Evolutionary conservation across 768 basidiomycete species (phyloP).

Genomic region (Psilocybe tampanensis): DNA sequence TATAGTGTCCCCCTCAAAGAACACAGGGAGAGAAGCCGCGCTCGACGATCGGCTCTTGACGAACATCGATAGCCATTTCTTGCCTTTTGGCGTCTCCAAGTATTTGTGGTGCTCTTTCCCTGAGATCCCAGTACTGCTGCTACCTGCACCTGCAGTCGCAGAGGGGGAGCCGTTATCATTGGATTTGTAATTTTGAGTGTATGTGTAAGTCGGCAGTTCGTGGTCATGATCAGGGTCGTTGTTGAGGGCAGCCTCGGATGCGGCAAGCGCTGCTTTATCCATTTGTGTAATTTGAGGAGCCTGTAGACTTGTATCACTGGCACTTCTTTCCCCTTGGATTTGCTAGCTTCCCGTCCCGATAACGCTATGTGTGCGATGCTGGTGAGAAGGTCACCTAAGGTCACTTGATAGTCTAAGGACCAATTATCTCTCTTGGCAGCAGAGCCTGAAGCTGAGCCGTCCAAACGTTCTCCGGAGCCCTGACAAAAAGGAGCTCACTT

Average conservation of each 20-base stretch:
- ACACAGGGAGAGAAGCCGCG: constrained; percentile 42
- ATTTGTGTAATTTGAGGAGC: too few relatives aligned
- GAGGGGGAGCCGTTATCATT: too few relatives aligned
- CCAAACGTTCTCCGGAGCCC: too few relatives aligned
- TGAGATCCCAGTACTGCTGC: background rate
- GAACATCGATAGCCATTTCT: constrained; percentile 50
- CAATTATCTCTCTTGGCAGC: too few relatives aligned
- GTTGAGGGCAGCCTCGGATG: constrained; percentile 11
- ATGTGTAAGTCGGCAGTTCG: constrained; percentile 20
- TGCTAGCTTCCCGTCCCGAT: background rate
- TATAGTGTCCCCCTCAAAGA: constrained; percentile 50
- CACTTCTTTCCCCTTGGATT: background rate
- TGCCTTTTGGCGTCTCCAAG: constrained; percentile 44
- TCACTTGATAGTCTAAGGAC: too few relatives aligned
- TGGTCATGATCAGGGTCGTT: constrained; percentile 11
- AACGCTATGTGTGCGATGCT: too few relatives aligned
- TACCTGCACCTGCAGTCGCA: background rate
- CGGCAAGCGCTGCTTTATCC: background rate
- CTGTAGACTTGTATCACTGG: too few relatives aligned
- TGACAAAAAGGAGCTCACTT: too few relatives aligned
- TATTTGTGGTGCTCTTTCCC: constrained; percentile 38
- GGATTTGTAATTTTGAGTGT: too few relatives aligned
- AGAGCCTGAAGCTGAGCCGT: too few relatives aligned
- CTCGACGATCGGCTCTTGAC: constrained; percentile 49
- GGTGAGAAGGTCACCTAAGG: too few relatives aligned